These are phyloP conservation scores for Ophiorrhiza pumila DNA, from an alignment of 257 asterid species.

Conservation along the genomic window DNA sequence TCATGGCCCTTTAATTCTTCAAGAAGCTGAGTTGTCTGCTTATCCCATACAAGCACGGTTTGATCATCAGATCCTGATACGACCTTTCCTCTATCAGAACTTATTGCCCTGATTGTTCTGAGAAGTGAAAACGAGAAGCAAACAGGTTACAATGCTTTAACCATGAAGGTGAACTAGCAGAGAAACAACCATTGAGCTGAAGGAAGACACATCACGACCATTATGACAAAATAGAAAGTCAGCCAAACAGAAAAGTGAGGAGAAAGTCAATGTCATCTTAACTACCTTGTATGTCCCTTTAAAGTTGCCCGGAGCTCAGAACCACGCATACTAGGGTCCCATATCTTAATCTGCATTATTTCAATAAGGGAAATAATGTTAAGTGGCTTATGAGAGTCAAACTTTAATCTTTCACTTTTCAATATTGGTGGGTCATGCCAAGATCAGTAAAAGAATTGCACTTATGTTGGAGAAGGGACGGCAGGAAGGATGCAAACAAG, in stretches of 20 bases:
- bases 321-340: conserved; percentile 97
- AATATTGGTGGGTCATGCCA: background rate
- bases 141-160: background rate
- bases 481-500: background rate
- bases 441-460: background rate
- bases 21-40: conserved; percentile 83
- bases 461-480: background rate
- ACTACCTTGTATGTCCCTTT: conserved; percentile 84
- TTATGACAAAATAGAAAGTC: background rate
- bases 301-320: conserved; percentile 92
- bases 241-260: conserved; percentile 9
- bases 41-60: conserved; percentile 95
- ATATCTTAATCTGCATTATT: conserved; percentile 69
- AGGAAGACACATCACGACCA: conserved; percentile 1
- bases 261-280: background rate
- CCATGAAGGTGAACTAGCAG: background rate
- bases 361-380: background rate
- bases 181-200: background rate
- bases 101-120: conserved; percentile 89
- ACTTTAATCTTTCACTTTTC: too few relatives aligned
- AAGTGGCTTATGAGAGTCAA: background rate
- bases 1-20: conserved; percentile 95
- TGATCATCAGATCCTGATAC: conserved; percentile 99
- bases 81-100: conserved; percentile 91
- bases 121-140: conserved; percentile 20